Conservation (phyloP, 163 green algal species). For the Chlorella variabilis region DNA sequence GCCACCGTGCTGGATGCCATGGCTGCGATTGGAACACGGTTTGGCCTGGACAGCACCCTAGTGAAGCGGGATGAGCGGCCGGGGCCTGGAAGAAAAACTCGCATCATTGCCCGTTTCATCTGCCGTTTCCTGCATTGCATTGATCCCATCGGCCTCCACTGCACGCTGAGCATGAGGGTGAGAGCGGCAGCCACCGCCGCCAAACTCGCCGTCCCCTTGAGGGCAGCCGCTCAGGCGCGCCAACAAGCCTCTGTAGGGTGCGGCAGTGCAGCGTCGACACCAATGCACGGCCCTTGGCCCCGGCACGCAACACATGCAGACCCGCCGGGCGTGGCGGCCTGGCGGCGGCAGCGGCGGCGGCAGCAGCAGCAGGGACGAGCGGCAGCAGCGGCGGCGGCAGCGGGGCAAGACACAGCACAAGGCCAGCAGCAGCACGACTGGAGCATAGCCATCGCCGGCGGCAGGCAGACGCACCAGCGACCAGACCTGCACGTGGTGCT, state of each 20-base stretch:
- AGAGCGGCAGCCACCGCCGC: too few species aligned
- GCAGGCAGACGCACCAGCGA: conserved; percentile 57
- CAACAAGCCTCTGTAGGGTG: background rate
- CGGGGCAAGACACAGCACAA: too few species aligned
- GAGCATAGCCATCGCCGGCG: background rate
- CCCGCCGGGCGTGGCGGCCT: background rate
- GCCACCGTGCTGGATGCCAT: background rate
- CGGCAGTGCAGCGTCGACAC: background rate
- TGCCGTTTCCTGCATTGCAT: too few species aligned
- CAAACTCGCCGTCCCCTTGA: too few species aligned
- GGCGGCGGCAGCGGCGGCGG: conserved; percentile 5
- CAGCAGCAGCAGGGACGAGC: background rate
- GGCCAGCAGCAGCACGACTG: conserved; percentile 12
- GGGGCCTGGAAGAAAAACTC: too few species aligned
- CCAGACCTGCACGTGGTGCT: conserved; percentile 75
- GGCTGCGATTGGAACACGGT: background rate
- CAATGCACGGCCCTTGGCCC: background rate
- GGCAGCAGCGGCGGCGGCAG: conserved; percentile 4
- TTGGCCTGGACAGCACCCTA: background rate
- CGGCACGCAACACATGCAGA: background rate
- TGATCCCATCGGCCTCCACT: too few species aligned
- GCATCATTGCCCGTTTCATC: too few species aligned
- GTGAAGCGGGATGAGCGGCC: background rate
- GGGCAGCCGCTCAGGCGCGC: background rate
- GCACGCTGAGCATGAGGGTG: too few species aligned